Base-by-base conservation (phyloP, 2,329 filamentous ascomycete species). In the Elsinoe ampelina region DNA sequence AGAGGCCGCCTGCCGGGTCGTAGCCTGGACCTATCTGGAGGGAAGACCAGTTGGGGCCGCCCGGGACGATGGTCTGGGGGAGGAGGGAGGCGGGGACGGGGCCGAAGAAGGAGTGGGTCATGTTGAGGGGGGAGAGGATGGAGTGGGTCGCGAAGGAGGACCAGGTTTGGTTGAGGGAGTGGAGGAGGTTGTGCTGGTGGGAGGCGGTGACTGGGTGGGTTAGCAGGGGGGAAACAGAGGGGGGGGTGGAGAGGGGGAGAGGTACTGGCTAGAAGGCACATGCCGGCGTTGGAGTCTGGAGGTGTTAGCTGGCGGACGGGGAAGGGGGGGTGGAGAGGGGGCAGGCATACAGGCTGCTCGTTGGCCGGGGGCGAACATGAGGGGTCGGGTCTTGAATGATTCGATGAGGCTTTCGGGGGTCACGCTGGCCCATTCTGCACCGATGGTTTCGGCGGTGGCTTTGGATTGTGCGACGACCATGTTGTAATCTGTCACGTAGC, bases 1-100 rank as follows among this genome's bases (percentile, higher is more conserved):
- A 52, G 15, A 39, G 20, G n/a, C 48, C 48, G 48, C 48, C 48
- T 36, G 48, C 48, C 39, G 48, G 48, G 48, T 52, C 48, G 48
- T 52, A 52, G 48, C 48, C 48, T 3, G 48, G 48, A 15, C 48
- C 48, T 34, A 52, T 52, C 4, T 39, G 32, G 48, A 52, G 48
- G 34, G 36, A 34, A 19, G 38, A 34, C 48, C 48, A 52, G 30
- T 52, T 52, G 32, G 36, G 15, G 48, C 32, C 2, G 34, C 48
- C 48, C 15, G 48, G 48, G 34, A 39, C n/a, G 48, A 39, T 34
- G 48, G 38, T 52, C 15, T 39, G 30, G 5, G 32, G 11, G 48
- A 15, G 13, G 32, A 52, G 34, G 6, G n/a, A 15, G 17, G 48
- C n/a, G 12, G 48, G 48, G 48, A 52, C 39, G 32, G 15, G 32